phyloP scores from a whole-genome alignment of 176 grass and related monocot species.

The Rhynchospora breviuscula region DNA sequence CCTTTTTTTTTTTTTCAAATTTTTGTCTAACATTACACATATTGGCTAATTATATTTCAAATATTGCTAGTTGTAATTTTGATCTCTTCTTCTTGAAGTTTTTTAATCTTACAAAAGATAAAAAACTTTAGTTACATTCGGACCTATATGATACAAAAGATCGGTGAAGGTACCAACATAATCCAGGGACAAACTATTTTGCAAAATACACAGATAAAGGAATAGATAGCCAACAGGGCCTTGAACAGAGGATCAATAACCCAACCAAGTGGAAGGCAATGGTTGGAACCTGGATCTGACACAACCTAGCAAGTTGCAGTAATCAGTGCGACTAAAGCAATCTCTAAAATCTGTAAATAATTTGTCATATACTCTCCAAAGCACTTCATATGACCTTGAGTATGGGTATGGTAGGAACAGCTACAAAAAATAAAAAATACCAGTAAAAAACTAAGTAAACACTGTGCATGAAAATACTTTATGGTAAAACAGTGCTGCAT shows the following conservation, averaged over 20 bases:
- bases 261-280: slow-evolving; percentile 75
- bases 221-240: neutral
- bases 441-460: slow-evolving; percentile 6
- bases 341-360: slow-evolving; percentile 92
- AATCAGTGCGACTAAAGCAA: slow-evolving; percentile 61
- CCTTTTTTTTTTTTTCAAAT: neutral
- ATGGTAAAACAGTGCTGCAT: neutral
- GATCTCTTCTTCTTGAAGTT: neutral
- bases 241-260: slow-evolving; percentile 32
- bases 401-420: slow-evolving; percentile 94
- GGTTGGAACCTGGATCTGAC: slow-evolving; percentile 82
- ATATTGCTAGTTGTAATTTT: neutral
- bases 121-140: neutral
- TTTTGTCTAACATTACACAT: neutral
- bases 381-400: slow-evolving; percentile 73
- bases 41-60: neutral
- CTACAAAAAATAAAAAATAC: slow-evolving; percentile 38
- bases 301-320: slow-evolving; percentile 55
- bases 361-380: slow-evolving; percentile 92
- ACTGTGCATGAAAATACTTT: neutral
- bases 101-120: neutral
- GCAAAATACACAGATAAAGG: neutral
- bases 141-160: neutral
- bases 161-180: neutral
- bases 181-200: neutral